A percentile compares a stretch with the other conserved stretches of the same genome.
phyloP scores from a whole-genome alignment of 2,329 filamentous ascomycete species.

The Apiospora malaysiana region DNA sequence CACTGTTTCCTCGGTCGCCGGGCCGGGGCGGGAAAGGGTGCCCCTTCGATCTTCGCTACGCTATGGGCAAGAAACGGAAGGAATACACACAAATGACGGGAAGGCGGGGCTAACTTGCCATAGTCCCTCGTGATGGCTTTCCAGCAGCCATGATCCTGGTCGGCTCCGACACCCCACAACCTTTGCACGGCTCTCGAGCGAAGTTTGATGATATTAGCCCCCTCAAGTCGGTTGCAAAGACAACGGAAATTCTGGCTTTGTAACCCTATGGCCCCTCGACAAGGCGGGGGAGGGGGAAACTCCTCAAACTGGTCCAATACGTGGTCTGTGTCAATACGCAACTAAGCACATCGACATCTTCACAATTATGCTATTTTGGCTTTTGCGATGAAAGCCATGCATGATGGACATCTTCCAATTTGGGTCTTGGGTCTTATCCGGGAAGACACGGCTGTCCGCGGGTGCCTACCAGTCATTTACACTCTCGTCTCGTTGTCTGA shows the following conservation, averaged over 20 bases:
- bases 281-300: too few relatives aligned
- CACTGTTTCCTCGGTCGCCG: not conserved
- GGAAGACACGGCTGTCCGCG: not conserved
- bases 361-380: not conserved
- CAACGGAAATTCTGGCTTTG: not conserved
- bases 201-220: not conserved
- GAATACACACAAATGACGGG: conserved; percentile 4
- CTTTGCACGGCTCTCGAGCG: not conserved
- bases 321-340: conserved; percentile 2
- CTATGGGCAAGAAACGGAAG: not conserved
- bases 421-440: not conserved
- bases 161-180: conserved; percentile 1
- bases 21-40: not conserved
- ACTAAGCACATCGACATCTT: not conserved
- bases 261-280: not conserved
- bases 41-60: not conserved
- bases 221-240: conserved; percentile 14
- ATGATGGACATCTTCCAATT: not conserved
- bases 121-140: not conserved
- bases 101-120: not conserved
- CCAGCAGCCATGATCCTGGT: conserved; percentile 10
- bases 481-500: not conserved
- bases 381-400: not conserved
- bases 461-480: not conserved
- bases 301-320: conserved; percentile 8